Conservation (phyloP, 495 filamentous ascomycete genomes). For the Trichoderma parareesei region DNA sequence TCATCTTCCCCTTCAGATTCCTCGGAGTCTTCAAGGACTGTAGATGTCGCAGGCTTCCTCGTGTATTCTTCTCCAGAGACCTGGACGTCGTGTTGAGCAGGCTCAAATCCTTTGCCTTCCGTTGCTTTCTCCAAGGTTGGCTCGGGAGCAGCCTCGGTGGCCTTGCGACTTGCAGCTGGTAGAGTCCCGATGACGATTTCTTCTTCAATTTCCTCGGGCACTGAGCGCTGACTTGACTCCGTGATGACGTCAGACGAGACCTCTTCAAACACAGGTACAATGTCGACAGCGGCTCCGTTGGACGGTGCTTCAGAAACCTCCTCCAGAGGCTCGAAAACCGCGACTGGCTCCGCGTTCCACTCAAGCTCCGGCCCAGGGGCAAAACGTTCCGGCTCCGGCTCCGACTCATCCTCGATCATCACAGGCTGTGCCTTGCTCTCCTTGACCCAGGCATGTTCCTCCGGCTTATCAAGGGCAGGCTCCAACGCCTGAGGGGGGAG, state of each 20-base stretch:
- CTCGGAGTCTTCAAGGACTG: not conserved
- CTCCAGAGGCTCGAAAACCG: not conserved
- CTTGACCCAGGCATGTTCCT: not conserved
- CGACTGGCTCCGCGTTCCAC: not conserved
- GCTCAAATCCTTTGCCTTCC: not conserved
- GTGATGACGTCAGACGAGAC: not conserved
- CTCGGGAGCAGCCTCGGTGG: not conserved
- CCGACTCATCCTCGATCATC: not conserved
- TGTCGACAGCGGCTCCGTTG: not conserved
- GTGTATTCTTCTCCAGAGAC: not conserved
- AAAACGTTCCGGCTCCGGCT: not conserved
- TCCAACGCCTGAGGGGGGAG: no score
- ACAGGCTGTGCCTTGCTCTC: not conserved
- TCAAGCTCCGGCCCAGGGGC: not conserved
- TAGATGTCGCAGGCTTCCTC: not conserved
- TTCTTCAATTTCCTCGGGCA: not conserved
- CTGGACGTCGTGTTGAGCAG: not conserved
- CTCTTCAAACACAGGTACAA: not conserved
- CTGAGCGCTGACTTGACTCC: not conserved
- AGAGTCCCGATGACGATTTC: not conserved
- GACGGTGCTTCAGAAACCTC: not conserved
- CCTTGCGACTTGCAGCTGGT: not conserved
- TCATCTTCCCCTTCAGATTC: constrained; percentile 22
- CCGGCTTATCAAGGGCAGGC: not conserved
- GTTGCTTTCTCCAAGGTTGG: not conserved